phyloP scores from a whole-genome alignment of 163 green algal genomes.

The Volvox carteri region DNA sequence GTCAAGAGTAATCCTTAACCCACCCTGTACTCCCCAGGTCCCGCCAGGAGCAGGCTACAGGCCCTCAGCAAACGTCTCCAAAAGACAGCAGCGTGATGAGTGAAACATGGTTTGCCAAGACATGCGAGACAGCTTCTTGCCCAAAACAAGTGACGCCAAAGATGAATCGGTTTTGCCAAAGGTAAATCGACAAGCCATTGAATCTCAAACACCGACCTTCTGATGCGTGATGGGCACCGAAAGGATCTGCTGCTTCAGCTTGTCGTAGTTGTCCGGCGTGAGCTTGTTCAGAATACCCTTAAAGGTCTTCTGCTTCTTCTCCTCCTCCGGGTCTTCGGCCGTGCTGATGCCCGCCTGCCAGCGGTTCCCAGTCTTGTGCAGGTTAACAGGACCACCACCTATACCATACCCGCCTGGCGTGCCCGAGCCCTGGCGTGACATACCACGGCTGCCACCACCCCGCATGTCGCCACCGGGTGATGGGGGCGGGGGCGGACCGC shows the following conservation, averaged over 20 bases:
- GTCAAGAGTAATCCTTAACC: too few relatives aligned
- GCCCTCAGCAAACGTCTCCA: too few relatives aligned
- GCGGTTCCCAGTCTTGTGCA: slow-evolving; percentile 72
- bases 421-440: slow-evolving; percentile 58
- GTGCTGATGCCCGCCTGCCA: slow-evolving; percentile 50
- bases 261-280: slow-evolving; percentile 97
- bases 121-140: too few relatives aligned
- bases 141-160: too few relatives aligned
- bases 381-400: slow-evolving; percentile 61
- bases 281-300: slow-evolving; percentile 99
- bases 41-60: too few relatives aligned
- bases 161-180: too few relatives aligned
- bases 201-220: slow-evolving; percentile 60
- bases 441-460: slow-evolving; percentile 36
- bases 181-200: too few relatives aligned
- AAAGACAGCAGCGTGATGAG: too few relatives aligned
- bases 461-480: slow-evolving; percentile 55
- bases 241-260: slow-evolving; percentile 86
- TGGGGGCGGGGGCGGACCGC: slow-evolving; percentile 58
- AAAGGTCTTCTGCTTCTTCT: slow-evolving; percentile 93
- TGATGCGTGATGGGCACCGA: slow-evolving; percentile 82
- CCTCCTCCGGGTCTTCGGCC: slow-evolving; percentile 92
- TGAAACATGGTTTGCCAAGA: too few relatives aligned
- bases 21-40: too few relatives aligned
- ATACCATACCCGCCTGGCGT: slow-evolving; percentile 40